Evolutionary conservation across 2,329 filamentous ascomycete genomes (phyloP), one percentile per base, ranked within the genome.

Genomic region (Pestalotiopsis sp.): DNA sequence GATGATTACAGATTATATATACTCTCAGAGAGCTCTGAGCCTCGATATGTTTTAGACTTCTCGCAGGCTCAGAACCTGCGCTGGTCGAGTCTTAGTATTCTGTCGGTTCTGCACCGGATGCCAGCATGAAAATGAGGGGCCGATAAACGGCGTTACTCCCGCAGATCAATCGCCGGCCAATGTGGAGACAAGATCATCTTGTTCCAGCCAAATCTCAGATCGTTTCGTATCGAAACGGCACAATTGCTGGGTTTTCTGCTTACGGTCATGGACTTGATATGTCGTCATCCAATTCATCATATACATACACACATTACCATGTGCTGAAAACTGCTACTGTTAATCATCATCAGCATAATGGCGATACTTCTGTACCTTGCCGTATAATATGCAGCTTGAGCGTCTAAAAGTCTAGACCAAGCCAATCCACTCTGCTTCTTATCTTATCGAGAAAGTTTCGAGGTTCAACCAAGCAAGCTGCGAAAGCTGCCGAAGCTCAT

Each of bases 391-490:
- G 26, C 56, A 22, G 56, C 13, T 26, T 26, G 7, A 17, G 56
- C 17, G 56, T 58, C 56, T 58, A 58, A 20, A 17, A 55, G 56
- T 58, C 56, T 26, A 26, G 22, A 22, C 56, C 24, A 26, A 14
- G 6, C 56, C 56, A n/a, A 9, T 24, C 20, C 20, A 24, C n/a
- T 58, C 20, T 13, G 39, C 11, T n/a, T 39, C 65, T 52, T 66
- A 66, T 66, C 65, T 66, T 66, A 66, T 66, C 65, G 17, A 35
- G 57, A 26, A 65, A 65, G 17, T 65, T 65, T 65, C 26, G 20
- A 52, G 44, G 17, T n/a, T 26, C 59, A 26, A 35, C 44, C 44
- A 52, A 52, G 20, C 20, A 17, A 17, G 14, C 48, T 20, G 48
- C 48, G 22, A 58, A 26, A 58, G 56, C 56, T 58, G 7, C 14